These are phyloP conservation scores for Rhododendron simsii DNA, from an alignment of 148 eudicot genomes.

Conservation along the genomic window DNA sequence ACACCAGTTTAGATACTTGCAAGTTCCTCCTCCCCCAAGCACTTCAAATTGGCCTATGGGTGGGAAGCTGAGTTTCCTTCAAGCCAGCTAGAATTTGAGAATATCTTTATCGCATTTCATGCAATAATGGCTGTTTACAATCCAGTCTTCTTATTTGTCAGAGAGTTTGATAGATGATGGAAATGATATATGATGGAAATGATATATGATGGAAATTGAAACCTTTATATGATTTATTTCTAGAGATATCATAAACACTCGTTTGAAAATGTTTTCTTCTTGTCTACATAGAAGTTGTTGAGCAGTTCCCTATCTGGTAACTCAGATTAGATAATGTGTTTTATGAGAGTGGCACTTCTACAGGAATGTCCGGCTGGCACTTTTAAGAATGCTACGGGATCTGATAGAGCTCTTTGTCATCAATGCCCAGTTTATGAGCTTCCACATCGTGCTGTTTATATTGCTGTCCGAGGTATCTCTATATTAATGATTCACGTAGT, in stretches of 20 bases:
- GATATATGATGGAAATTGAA: not conserved
- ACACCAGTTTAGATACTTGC: not conserved
- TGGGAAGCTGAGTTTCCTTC: not conserved
- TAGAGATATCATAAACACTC: not conserved
- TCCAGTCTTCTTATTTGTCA: not conserved
- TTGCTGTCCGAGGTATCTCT: constrained; percentile 67
- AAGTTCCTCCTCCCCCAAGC: not conserved
- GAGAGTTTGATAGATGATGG: not conserved
- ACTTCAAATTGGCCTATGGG: not conserved
- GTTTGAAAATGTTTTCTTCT: not conserved
- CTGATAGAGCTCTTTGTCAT: constrained; percentile 64
- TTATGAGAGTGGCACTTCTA: constrained; percentile 15
- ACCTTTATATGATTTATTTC: not conserved
- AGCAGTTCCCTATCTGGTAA: not conserved
- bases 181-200: not conserved
- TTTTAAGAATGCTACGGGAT: constrained; percentile 80
- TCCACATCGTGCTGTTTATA: constrained; percentile 73
- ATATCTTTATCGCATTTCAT: not conserved
- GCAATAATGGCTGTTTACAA: not conserved
- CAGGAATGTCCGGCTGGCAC: constrained; percentile 99
- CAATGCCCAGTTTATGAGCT: constrained; percentile 71
- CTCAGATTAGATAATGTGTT: not conserved
- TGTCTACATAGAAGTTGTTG: not conserved
- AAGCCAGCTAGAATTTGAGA: not conserved
- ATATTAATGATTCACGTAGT: not conserved